Evolutionary conservation across 2,329 filamentous ascomycete species (phyloP).

Genomic region (Ambrosiella xylebori): DNA sequence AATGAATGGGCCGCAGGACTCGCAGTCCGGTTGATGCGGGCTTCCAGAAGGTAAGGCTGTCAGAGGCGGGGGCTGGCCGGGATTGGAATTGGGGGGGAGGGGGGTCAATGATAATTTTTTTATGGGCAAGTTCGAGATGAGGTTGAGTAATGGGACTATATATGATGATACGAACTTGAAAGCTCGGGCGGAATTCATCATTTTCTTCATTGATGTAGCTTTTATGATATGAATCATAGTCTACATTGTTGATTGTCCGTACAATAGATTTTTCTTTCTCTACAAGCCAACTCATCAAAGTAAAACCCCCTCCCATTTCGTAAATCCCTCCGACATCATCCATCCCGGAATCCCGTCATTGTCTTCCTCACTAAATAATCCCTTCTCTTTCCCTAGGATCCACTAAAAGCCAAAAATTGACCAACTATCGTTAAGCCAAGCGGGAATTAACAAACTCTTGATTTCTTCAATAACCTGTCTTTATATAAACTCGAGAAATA

Average conservation of each 20-base stretch:
- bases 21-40: background rate
- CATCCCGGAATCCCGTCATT: background rate
- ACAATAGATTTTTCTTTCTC: too few relatives aligned
- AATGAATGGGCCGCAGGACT: background rate
- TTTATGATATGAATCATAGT: too few relatives aligned
- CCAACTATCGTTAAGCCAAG: background rate
- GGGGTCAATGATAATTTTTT: background rate
- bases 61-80: background rate
- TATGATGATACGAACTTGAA: too few relatives aligned
- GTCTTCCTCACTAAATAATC: background rate
- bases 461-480: too few relatives aligned
- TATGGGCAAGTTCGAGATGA: background rate
- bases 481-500: too few relatives aligned
- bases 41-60: background rate
- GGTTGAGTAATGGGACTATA: background rate
- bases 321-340: background rate
- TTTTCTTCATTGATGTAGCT: too few relatives aligned
- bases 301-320: too few relatives aligned
- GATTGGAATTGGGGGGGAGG: background rate
- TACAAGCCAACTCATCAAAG: too few relatives aligned
- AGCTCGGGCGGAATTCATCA: too few relatives aligned
- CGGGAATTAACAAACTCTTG: background rate
- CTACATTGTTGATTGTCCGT: too few relatives aligned
- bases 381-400: background rate
- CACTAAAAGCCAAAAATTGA: background rate